Evolutionary conservation across 345 rosid species (phyloP).

Genomic region (Salix dunnii): DNA sequence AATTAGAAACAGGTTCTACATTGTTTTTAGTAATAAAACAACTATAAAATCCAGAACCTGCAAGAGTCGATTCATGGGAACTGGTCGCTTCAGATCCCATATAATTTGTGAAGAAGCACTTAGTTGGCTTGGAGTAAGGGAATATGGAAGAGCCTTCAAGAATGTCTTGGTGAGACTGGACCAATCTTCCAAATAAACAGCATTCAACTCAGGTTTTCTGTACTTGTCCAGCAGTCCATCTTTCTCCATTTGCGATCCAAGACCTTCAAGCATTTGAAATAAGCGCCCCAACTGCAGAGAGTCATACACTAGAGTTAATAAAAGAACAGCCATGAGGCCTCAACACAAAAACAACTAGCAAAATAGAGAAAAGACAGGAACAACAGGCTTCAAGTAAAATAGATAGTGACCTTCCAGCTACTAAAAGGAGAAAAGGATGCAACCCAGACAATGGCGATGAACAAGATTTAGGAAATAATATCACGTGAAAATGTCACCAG

Average conservation of each 20-base stretch:
- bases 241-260: conserved; percentile 71
- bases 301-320: conserved; percentile 11
- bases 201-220: conserved; percentile 56
- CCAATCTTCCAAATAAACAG: conserved; percentile 65
- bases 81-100: conserved; percentile 84
- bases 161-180: conserved; percentile 67
- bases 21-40: conserved; percentile 9
- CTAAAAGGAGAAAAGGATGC: neutral
- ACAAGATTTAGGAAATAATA: no score
- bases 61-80: conserved; percentile 95
- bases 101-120: conserved; percentile 86
- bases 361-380: neutral
- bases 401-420: neutral
- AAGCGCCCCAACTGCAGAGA: conserved; percentile 75
- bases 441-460: no score
- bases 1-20: neutral
- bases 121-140: conserved; percentile 87
- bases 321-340: neutral
- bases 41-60: conserved; percentile 51
- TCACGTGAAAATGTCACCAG: no score
- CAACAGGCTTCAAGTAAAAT: neutral
- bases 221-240: conserved; percentile 73
- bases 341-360: neutral
- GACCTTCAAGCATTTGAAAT: conserved; percentile 90
- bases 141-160: conserved; percentile 75